Evolutionary conservation across 257 asterid genomes (phyloP), one percentile per base, ranked within the genome.

Genomic region (Solanum neorickii): DNA sequence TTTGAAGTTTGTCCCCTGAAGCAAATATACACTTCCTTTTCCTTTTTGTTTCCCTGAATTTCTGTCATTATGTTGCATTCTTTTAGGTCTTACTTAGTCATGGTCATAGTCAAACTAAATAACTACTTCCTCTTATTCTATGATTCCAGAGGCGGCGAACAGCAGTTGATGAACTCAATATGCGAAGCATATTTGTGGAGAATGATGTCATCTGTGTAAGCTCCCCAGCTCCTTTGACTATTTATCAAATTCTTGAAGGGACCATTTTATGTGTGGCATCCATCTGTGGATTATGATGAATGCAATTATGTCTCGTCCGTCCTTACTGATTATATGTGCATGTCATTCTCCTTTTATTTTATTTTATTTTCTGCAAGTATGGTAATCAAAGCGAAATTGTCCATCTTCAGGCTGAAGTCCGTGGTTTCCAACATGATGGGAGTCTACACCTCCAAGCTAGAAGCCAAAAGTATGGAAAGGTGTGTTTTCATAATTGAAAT

Each of bases 401-500:
- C 68, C 85, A 31, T 73, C 59, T 90, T 83, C 92, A 94, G 98
- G 98, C 98, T 88, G 99, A 97, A 92, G 98, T 97, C 77, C 97
- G 98, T 82, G 98, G 98, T 86, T 89, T 95, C 92, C 98, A 97
- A 93, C 95, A 95, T 87, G 99, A 96, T 80, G 98, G 99, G 35
- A 91, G 98, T 90, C 91, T 95, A 86, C 99, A 94, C 88, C 90
- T 97, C 82, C 98, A 95, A 91, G 98, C 98, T 83, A 92, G 98
- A 90, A 97, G 99, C 90, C 98, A 97, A 88, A 97, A 95, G 92
- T 97, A 97, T 80, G 99, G 98, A 80, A 97, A 97, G 98, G 98
- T 95, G 41, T 74, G 90, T 90, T 23, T 60, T 42, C 77, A 41
- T 86, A 68, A 15, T 31, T 78, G 25, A 31, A 62, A 49, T 49